These are phyloP conservation scores for Calocera viscosa DNA, from an alignment of 768 basidiomycete genomes.

Conservation along the genomic window DNA sequence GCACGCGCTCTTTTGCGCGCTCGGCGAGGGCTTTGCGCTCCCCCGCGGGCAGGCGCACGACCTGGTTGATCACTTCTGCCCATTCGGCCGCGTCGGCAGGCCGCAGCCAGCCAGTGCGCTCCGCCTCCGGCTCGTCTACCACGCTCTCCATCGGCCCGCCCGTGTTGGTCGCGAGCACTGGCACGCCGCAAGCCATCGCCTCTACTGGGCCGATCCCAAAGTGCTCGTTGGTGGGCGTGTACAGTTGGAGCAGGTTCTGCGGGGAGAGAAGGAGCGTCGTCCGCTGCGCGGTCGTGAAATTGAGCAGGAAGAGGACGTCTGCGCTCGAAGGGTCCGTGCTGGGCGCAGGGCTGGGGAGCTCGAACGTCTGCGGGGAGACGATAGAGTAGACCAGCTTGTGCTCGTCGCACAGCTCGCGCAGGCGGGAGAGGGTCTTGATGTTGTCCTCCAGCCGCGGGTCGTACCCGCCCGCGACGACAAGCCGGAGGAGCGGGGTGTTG, in stretches of 20 bases:
- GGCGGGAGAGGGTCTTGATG: conserved; percentile 44
- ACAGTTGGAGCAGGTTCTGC: conserved; percentile 63
- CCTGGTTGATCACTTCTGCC: conserved; percentile 40
- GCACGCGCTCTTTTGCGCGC: conserved; percentile 50
- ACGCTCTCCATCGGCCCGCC: conserved; percentile 89
- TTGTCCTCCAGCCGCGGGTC: conserved; percentile 83
- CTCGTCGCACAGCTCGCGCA: conserved; percentile 47
- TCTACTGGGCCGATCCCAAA: conserved; percentile 96
- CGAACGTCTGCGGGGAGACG: conserved; percentile 15
- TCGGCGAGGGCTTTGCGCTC: conserved; percentile 40
- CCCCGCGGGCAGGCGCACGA: conserved; percentile 29
- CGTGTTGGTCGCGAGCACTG: conserved; percentile 74
- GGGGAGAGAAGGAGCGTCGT: conserved; percentile 59
- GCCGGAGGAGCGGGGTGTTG: conserved; percentile 34
- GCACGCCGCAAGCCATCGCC: conserved; percentile 82
- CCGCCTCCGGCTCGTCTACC: conserved; percentile 28
- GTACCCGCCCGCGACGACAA: conserved; percentile 82
- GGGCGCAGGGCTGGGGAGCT: conserved; percentile 10
- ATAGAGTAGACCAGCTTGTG: conserved; percentile 39
- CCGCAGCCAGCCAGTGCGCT: conserved; percentile 69
- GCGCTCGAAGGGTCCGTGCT: conserved; percentile 29
- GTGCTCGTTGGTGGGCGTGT: conserved; percentile 91
- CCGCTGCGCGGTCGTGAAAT: conserved; percentile 76
- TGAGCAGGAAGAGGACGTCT: conserved; percentile 77
- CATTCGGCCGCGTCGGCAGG: conserved; percentile 50